phyloP scores from a whole-genome alignment of 139 green algal genomes.

The Choricystis sp. region DNA sequence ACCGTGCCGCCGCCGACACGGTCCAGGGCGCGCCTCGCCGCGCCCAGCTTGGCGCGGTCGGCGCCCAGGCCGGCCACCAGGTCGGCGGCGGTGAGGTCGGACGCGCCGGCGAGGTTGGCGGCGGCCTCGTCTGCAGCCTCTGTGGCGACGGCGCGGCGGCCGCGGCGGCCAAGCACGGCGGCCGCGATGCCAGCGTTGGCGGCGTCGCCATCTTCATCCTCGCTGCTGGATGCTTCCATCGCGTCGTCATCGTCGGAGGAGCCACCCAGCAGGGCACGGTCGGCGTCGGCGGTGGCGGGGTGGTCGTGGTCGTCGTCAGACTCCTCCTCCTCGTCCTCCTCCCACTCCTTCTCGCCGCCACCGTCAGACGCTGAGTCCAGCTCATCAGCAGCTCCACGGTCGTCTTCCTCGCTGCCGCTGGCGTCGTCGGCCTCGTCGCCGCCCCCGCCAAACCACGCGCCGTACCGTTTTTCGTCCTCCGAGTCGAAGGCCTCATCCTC shows the following conservation, averaged over 20 bases:
- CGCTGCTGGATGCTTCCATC: too few relatives aligned
- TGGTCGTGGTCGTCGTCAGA: background rate
- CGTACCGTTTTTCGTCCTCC: slow-evolving; percentile 70
- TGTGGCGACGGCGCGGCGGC: slow-evolving; percentile 19
- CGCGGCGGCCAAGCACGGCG: slow-evolving; percentile 11
- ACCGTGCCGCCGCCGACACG: slow-evolving; percentile 24
- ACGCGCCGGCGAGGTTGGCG: slow-evolving; percentile 32
- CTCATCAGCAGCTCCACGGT: too few relatives aligned
- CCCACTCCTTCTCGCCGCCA: slow-evolving; percentile 18
- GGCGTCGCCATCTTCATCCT: slow-evolving; percentile 1
- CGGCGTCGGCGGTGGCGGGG: too few relatives aligned
- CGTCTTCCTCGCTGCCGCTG: slow-evolving; percentile 9
- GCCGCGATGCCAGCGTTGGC: slow-evolving; percentile 3
- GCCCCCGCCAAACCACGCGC: slow-evolving; percentile 31
- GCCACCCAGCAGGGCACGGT: background rate
- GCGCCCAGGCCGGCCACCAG: slow-evolving; percentile 40
- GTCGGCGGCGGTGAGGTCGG: slow-evolving; percentile 48
- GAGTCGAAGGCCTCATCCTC: slow-evolving; percentile 79
- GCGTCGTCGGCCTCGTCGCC: background rate
- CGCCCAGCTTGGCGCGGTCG: slow-evolving; percentile 21
- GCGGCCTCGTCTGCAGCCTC: slow-evolving; percentile 61
- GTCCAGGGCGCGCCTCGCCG: slow-evolving; percentile 43
- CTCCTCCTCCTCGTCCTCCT: slow-evolving; percentile 14
- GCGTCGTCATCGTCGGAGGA: background rate
- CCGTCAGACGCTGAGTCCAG: too few relatives aligned